phyloP scores from a whole-genome alignment of 2,329 filamentous ascomycete species.

The Hawksworthiomyces lignivorus region DNA sequence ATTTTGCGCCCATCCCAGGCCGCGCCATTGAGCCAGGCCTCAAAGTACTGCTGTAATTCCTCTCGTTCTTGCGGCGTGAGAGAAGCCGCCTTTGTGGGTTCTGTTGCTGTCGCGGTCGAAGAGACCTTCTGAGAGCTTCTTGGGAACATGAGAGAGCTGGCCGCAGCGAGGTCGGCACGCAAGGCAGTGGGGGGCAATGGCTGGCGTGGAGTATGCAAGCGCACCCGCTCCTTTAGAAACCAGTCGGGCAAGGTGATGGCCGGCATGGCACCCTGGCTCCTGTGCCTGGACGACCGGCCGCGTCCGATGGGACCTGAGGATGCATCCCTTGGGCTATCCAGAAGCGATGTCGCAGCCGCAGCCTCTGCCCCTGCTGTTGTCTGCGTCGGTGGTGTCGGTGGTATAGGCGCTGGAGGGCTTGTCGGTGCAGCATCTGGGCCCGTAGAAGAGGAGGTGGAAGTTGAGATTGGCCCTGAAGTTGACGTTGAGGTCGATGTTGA shows the following conservation, averaged over 20 bases:
- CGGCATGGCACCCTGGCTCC: conserved; percentile 25
- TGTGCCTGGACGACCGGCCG: not conserved
- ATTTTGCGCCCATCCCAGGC: conserved; percentile 12
- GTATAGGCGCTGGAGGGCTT: not conserved
- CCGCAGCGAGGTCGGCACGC: conserved; percentile 14
- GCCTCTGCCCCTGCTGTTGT: too few species aligned
- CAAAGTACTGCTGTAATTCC: conserved; percentile 7
- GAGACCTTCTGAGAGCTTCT: not conserved
- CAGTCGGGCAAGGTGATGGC: conserved; percentile 46
- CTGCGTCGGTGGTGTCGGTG: not conserved
- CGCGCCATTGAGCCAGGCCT: conserved; percentile 7
- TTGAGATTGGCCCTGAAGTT: not conserved
- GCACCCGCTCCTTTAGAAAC: conserved; percentile 48
- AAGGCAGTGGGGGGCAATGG: conserved; percentile 7
- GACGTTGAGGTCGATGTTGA: not conserved
- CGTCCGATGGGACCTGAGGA: conserved; percentile 22
- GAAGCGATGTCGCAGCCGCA: not conserved
- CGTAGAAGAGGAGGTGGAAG: not conserved
- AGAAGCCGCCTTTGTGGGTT: not conserved
- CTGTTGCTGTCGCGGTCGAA: not conserved
- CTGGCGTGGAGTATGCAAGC: conserved; percentile 15
- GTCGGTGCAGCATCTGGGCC: too few species aligned
- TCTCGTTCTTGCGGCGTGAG: conserved; percentile 15
- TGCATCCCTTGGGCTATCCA: conserved; percentile 5
- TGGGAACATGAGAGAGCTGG: conserved; percentile 10